Evolutionary conservation across 371 early-diverging fungal genomes (phyloP).

Genomic region (Mortierella sp.): DNA sequence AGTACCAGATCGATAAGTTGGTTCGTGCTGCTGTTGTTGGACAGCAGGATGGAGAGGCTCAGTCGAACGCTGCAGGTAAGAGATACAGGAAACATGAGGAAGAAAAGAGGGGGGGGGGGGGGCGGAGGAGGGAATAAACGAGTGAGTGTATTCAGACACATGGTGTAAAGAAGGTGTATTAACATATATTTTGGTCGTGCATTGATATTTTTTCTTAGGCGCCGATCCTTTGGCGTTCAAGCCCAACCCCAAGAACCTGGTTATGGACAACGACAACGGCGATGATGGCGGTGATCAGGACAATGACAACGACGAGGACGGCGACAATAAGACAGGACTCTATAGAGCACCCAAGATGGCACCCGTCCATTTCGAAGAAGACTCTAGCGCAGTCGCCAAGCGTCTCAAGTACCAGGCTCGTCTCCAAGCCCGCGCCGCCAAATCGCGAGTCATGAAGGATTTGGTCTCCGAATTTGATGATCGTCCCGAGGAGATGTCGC

Average conservation of each 20-base stretch:
- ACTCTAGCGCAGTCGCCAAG: slow-evolving; percentile 64
- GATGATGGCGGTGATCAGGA: slow-evolving; percentile 57
- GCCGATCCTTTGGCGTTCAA: slow-evolving; percentile 88
- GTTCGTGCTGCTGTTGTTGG: slow-evolving; percentile 81
- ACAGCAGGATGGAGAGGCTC: slow-evolving; percentile 45
- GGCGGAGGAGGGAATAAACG: too few relatives aligned
- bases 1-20: slow-evolving; percentile 97
- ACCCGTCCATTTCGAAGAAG: slow-evolving; percentile 91
- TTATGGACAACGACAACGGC: slow-evolving; percentile 60
- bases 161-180: neutral
- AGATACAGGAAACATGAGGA: neutral
- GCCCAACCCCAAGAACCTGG: slow-evolving; percentile 87
- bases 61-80: slow-evolving; percentile 30
- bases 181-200: neutral
- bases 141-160: too few relatives aligned
- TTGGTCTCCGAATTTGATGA: slow-evolving; percentile 88
- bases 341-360: slow-evolving; percentile 93
- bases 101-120: neutral
- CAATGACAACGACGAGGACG: slow-evolving; percentile 21
- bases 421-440: slow-evolving; percentile 78
- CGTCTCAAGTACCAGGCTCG: slow-evolving; percentile 76
- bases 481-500: slow-evolving; percentile 87
- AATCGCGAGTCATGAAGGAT: slow-evolving; percentile 92
- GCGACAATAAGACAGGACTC: slow-evolving; percentile 54
- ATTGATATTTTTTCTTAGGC: slow-evolving; percentile 29